These are phyloP conservation scores for Clohesyomyces aquaticus DNA, from an alignment of 495 filamentous ascomycete species.

Conservation along the genomic window DNA sequence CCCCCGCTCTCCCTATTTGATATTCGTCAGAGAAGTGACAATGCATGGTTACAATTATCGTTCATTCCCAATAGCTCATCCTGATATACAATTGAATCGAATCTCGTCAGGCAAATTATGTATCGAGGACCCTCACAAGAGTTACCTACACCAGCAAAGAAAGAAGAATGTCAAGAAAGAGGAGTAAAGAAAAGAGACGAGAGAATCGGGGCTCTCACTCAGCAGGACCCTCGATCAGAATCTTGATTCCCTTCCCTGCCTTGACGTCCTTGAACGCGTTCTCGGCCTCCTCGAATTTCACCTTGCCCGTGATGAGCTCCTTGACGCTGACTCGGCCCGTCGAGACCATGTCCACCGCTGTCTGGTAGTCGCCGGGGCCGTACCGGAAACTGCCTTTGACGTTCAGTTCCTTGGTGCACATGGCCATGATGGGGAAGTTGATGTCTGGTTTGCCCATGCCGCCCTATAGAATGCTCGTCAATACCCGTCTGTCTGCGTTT, in stretches of 20 bases:
- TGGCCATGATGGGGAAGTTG: conserved; percentile 77
- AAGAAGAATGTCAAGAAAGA: not conserved
- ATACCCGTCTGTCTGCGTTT: not conserved
- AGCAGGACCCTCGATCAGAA: conserved; percentile 68
- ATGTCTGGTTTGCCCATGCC: conserved; percentile 81
- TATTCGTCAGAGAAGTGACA: not conserved
- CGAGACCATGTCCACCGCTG: conserved; percentile 72
- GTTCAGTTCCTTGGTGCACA: conserved; percentile 81
- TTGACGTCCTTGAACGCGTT: conserved; percentile 78
- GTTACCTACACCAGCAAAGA: no score
- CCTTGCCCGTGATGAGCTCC: conserved; percentile 68
- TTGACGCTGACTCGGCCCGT: conserved; percentile 69
- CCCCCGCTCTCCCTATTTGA: not conserved
- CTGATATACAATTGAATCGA: not conserved
- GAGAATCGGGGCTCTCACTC: conserved; percentile 49
- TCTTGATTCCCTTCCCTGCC: conserved; percentile 81
- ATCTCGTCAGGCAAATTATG: no score
- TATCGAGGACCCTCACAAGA: no score
- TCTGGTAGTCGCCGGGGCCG: conserved; percentile 75
- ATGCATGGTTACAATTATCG: not conserved
- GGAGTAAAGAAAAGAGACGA: not conserved
- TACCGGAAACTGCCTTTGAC: conserved; percentile 84
- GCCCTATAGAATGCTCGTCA: conserved; percentile 14
- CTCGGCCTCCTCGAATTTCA: conserved; percentile 73
- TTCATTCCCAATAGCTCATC: not conserved